Evolutionary conservation across 2,329 filamentous ascomycete species (phyloP).

Genomic region (Epichloe gansuensis): DNA sequence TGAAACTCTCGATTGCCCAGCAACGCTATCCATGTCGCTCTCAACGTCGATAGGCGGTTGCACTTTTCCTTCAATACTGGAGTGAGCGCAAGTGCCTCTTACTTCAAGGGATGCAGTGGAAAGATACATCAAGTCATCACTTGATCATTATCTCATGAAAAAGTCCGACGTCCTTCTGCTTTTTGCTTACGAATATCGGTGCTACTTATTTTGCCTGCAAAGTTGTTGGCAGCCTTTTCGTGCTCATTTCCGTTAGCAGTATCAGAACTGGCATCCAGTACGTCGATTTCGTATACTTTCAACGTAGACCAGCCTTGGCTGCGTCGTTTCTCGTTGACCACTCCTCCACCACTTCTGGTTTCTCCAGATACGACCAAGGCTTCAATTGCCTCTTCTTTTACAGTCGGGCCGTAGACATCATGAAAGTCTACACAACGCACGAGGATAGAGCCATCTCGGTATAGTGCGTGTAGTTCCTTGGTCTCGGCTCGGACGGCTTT

Average conservation of each 20-base stretch:
- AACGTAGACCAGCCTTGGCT: slow-evolving; percentile 67
- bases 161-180: slow-evolving; percentile 2
- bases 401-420: slow-evolving; percentile 83
- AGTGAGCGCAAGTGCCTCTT: too few relatives aligned
- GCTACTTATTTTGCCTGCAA: slow-evolving; percentile 81
- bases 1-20: too few relatives aligned
- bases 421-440: slow-evolving; percentile 76
- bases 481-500: slow-evolving; percentile 4
- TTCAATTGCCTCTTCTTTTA: slow-evolving; percentile 66
- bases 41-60: too few relatives aligned
- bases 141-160: background rate
- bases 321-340: slow-evolving; percentile 71
- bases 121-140: too few relatives aligned
- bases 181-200: slow-evolving; percentile 58
- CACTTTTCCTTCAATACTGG: too few relatives aligned
- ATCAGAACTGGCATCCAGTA: slow-evolving; percentile 55
- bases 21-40: too few relatives aligned
- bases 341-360: slow-evolving; percentile 69
- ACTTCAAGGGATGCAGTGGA: too few relatives aligned
- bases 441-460: slow-evolving; percentile 47
- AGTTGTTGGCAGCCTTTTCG: slow-evolving; percentile 39
- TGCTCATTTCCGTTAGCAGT: slow-evolving; percentile 21
- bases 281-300: slow-evolving; percentile 79
- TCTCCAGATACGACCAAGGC: slow-evolving; percentile 80
- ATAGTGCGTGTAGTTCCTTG: slow-evolving; percentile 30